These are phyloP conservation scores for Cyclocybe aegerita DNA, from an alignment of 768 basidiomycete species.

Conservation along the genomic window DNA sequence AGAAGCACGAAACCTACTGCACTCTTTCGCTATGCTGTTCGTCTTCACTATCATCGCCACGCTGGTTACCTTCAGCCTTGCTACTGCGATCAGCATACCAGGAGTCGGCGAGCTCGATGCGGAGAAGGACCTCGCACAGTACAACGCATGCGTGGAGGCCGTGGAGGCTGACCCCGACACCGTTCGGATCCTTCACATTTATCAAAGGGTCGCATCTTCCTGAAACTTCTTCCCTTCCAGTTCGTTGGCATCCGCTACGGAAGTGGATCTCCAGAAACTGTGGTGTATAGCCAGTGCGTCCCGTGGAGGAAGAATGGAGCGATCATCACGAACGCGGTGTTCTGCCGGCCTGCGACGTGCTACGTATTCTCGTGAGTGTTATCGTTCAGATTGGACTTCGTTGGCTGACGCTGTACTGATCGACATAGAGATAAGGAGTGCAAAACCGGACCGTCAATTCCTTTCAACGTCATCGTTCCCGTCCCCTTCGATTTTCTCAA, in stretches of 20 bases:
- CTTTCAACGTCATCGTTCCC: constrained; percentile 11
- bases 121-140: constrained; percentile 11
- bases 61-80: not conserved
- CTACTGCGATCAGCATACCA: constrained; percentile 3
- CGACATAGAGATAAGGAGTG: constrained; percentile 8
- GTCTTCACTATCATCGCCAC: not conserved
- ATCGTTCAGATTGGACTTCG: not conserved
- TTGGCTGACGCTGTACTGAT: not conserved
- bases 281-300: constrained; percentile 15
- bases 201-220: not conserved
- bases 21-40: no score
- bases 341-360: constrained; percentile 16
- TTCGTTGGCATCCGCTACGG: constrained; percentile 16
- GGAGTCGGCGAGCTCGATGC: constrained; percentile 8
- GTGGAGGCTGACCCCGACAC: constrained; percentile 8
- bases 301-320: constrained; percentile 12
- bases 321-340: constrained; percentile 16
- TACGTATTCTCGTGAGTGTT: constrained; percentile 14
- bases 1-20: no score
- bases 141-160: constrained; percentile 13
- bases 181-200: not conserved
- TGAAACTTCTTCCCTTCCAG: not conserved
- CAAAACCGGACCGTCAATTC: constrained; percentile 6
- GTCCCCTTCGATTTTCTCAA: constrained; percentile 15
- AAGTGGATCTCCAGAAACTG: constrained; percentile 12